Conservation (phyloP, 1,284 basidiomycete genomes). For the Ceratobasidium sp. region DNA sequence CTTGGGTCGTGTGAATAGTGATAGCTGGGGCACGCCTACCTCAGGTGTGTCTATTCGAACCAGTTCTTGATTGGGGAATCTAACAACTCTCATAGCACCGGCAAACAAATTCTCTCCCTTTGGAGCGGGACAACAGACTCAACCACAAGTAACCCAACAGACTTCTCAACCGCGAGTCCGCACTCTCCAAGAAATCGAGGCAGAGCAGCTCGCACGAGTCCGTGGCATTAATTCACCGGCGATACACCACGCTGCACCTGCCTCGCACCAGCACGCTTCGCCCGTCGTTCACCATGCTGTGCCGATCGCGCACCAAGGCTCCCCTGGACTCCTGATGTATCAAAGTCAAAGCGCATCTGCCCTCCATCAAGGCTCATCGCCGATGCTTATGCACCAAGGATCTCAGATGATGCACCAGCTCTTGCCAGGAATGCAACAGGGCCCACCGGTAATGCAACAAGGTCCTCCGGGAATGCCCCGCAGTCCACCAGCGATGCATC, state of each 20-base stretch:
- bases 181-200: constrained; percentile 93
- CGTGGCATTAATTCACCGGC: constrained; percentile 32
- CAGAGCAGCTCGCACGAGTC: constrained; percentile 60
- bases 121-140: constrained; percentile 45
- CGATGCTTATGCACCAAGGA: constrained; percentile 30
- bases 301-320: constrained; percentile 27
- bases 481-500: constrained; percentile 36
- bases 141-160: constrained; percentile 38
- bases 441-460: constrained; percentile 9
- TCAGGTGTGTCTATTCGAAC: constrained; percentile 40
- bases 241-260: constrained; percentile 40
- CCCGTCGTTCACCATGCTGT: constrained; percentile 34
- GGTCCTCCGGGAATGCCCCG: constrained; percentile 9
- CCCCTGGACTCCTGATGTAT: constrained; percentile 9
- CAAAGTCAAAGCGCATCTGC: constrained; percentile 18
- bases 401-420: constrained; percentile 23
- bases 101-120: constrained; percentile 52
- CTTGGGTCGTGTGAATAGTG: constrained; percentile 18
- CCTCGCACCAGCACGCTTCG: constrained; percentile 34
- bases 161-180: constrained; percentile 64
- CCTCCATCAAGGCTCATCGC: background rate
- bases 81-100: constrained; percentile 55
- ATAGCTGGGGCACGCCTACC: constrained; percentile 9
- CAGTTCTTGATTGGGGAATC: constrained; percentile 31
- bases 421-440: constrained; percentile 30